Evolutionary conservation across 176 grass and related monocot species (phyloP).

Genomic region (Hsuehochloa calcarea): DNA sequence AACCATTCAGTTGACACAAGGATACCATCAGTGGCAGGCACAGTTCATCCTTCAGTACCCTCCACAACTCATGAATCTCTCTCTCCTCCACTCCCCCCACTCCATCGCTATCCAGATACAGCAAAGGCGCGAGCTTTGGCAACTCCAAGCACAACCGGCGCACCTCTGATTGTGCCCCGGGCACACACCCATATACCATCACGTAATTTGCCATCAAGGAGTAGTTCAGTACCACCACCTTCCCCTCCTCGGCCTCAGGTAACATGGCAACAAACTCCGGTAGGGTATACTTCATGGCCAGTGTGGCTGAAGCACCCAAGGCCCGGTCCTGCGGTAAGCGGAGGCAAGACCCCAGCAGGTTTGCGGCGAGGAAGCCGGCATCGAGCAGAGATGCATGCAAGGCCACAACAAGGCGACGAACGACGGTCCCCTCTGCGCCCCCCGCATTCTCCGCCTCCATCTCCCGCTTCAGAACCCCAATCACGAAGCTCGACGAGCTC

Average conservation of each 20-base stretch:
- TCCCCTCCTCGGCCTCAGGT: conserved; percentile 33
- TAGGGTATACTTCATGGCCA: conserved; percentile 55
- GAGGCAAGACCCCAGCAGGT: conserved; percentile 4
- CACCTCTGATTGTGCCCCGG: conserved; percentile 32
- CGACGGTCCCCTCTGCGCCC: conserved; percentile 9
- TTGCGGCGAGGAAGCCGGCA: conserved; percentile 38
- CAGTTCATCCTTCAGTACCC: conserved; percentile 63
- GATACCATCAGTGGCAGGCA: conserved; percentile 68
- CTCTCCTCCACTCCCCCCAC: conserved; percentile 41
- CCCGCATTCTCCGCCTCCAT: conserved; percentile 36
- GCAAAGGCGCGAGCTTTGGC: conserved; percentile 45
- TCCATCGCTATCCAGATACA: conserved; percentile 53
- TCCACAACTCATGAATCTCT: conserved; percentile 61
- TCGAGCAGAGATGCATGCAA: conserved; percentile 67
- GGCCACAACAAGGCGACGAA: conserved; percentile 44
- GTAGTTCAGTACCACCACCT: conserved; percentile 53
- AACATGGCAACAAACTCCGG: conserved; percentile 26
- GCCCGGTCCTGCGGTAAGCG: conserved; percentile 45
- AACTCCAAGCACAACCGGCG: conserved; percentile 61
- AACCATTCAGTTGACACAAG: conserved; percentile 49
- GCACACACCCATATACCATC: conserved; percentile 59
- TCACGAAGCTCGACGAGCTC: conserved; percentile 27
- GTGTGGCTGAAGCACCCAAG: conserved; percentile 19
- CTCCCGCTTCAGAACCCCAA: conserved; percentile 45
- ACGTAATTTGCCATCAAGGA: conserved; percentile 55